phyloP scores from a whole-genome alignment of 2,329 filamentous ascomycete genomes.

The Aspergillus proliferans region DNA sequence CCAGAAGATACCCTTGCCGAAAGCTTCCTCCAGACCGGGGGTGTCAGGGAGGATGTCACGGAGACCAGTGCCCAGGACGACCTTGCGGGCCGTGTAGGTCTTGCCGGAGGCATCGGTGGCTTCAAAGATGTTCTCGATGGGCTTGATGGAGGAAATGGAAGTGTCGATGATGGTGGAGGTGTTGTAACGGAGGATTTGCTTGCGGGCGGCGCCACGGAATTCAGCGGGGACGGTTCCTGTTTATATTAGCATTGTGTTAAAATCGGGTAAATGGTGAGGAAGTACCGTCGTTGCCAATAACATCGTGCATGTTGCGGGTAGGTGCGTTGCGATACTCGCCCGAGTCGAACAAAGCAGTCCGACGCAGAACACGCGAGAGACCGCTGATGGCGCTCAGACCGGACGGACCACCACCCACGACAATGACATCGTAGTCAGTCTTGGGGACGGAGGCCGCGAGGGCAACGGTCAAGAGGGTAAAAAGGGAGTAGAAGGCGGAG shows the following conservation, averaged over 20 bases:
- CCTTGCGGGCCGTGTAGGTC: conserved; percentile 45
- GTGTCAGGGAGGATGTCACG: conserved; percentile 50
- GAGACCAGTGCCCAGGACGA: conserved; percentile 55
- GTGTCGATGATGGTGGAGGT: conserved; percentile 48
- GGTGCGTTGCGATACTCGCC: conserved; percentile 52
- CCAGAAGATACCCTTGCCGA: conserved; percentile 57
- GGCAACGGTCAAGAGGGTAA: conserved; percentile 16
- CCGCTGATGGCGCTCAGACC: conserved; percentile 52
- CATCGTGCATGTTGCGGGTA: conserved; percentile 57
- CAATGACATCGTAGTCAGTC: conserved; percentile 49
- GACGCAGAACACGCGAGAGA: conserved; percentile 53
- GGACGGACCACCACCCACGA: conserved; percentile 54
- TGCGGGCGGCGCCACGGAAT: conserved; percentile 50
- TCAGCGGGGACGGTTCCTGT: conserved; percentile 50
- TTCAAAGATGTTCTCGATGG: conserved; percentile 36
- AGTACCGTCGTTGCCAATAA: conserved; percentile 54
- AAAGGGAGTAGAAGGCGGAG: conserved; percentile 15
- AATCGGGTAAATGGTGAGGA: not conserved
- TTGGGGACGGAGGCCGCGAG: conserved; percentile 19
- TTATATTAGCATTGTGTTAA: not conserved
- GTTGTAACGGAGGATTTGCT: conserved; percentile 48
- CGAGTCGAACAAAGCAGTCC: conserved; percentile 53
- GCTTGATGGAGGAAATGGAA: conserved; percentile 40
- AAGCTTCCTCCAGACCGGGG: conserved; percentile 50
- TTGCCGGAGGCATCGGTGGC: conserved; percentile 33